phyloP scores from a whole-genome alignment of 75 land plant species.

The Pinus taeda region DNA sequence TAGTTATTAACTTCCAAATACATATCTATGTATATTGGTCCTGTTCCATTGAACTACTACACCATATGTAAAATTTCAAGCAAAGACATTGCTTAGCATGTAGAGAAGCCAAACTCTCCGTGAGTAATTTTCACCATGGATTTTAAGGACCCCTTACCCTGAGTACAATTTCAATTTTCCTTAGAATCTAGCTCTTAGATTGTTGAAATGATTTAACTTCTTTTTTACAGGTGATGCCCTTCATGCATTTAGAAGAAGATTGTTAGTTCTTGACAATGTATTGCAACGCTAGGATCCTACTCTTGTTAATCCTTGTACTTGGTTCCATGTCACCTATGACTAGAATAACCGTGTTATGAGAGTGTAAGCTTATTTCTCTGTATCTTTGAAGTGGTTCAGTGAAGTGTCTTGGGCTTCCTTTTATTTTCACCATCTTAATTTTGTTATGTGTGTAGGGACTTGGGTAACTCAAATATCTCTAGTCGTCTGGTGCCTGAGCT shows the following conservation, averaged over 20 bases:
- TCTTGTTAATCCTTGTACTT: conserved; percentile 50
- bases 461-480: conserved; percentile 88
- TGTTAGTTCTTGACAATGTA: conserved; percentile 41
- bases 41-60: no score
- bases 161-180: no score
- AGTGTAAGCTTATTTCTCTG: conserved; percentile 15
- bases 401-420: not conserved
- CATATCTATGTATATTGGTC: no score
- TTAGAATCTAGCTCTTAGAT: no score
- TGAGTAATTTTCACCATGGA: no score
- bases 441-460: conserved; percentile 56
- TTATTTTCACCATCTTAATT: not conserved
- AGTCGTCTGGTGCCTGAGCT: conserved; percentile 92
- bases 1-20: no score
- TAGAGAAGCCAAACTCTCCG: no score
- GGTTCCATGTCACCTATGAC: conserved; percentile 56
- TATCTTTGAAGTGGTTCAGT: not conserved
- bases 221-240: conserved; percentile 39
- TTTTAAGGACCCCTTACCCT: no score
- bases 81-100: no score
- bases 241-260: conserved; percentile 29
- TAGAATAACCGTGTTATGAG: conserved; percentile 32
- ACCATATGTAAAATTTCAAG: no score
- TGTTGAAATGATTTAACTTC: no score
- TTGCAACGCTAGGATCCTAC: conserved; percentile 57